phyloP scores from a whole-genome alignment of 1,284 basidiomycete species.

The Coriolopsis trogii region DNA sequence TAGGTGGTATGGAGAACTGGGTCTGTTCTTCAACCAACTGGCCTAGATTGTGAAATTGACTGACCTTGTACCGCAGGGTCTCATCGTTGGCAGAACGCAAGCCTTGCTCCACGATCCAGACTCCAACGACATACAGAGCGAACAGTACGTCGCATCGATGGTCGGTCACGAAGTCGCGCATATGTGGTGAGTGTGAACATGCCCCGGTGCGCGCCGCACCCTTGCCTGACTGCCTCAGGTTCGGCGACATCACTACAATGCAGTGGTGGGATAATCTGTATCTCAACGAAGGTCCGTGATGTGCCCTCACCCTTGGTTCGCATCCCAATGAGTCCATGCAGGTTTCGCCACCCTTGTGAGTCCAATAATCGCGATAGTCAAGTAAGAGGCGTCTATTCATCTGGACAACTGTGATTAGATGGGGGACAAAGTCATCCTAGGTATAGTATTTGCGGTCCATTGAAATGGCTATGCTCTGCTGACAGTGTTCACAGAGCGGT shows the following conservation, averaged over 20 bases:
- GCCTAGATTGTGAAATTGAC: constrained; percentile 28
- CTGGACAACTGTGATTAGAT: constrained; percentile 59
- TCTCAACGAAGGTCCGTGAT: constrained; percentile 65
- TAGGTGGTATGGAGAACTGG: constrained; percentile 95
- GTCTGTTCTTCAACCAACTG: constrained; percentile 61
- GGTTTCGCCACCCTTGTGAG: constrained; percentile 78
- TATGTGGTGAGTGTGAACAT: constrained; percentile 81
- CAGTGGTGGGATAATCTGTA: constrained; percentile 93
- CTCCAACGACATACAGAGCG: constrained; percentile 73
- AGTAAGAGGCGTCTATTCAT: too few relatives aligned
- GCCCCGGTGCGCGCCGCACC: too few relatives aligned
- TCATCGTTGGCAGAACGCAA: constrained; percentile 88
- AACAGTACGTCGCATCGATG: constrained; percentile 78
- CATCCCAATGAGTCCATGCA: background rate
- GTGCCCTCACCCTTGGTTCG: background rate
- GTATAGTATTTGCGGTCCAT: constrained; percentile 43
- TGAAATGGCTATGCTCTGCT: background rate
- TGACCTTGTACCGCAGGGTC: constrained; percentile 49
- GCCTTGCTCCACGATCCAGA: constrained; percentile 83
- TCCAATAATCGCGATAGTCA: too few relatives aligned
- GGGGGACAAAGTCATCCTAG: constrained; percentile 91
- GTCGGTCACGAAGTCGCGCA: constrained; percentile 87
- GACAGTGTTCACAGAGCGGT: constrained; percentile 47
- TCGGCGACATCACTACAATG: constrained; percentile 92
- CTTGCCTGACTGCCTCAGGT: too few relatives aligned